A percentile compares a stretch with the other conserved stretches of the same genome.
These are phyloP conservation scores for Azolla pinnata DNA, from an alignment of 75 land plant genomes.

Conservation along the genomic window DNA sequence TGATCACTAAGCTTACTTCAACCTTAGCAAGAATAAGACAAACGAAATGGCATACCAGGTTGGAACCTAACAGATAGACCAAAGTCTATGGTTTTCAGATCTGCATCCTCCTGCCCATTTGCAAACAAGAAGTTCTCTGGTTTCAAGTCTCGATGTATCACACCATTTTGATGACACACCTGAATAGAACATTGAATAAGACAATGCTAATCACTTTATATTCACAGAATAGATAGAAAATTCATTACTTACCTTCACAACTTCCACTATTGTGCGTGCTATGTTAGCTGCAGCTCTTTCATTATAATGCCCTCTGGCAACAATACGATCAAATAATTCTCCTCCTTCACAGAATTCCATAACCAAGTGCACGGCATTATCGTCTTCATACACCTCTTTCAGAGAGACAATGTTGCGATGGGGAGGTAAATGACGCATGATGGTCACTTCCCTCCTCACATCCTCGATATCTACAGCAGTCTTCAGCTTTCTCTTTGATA, in stretches of 20 bases:
- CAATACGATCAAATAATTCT: conserved; percentile 64
- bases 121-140: too few relatives aligned
- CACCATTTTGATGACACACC: too few relatives aligned
- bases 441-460: conserved; percentile 72
- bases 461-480: conserved; percentile 69
- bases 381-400: conserved; percentile 65
- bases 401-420: conserved; percentile 67
- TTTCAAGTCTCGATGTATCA: too few relatives aligned
- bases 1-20: too few relatives aligned
- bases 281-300: conserved; percentile 73
- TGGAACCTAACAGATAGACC: too few relatives aligned
- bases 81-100: too few relatives aligned
- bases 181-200: too few relatives aligned
- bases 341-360: conserved; percentile 91
- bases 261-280: conserved; percentile 63
- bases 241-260: conserved; percentile 43
- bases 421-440: conserved; percentile 66
- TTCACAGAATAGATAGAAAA: too few relatives aligned
- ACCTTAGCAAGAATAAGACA: too few relatives aligned
- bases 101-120: too few relatives aligned
- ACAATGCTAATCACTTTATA: too few relatives aligned
- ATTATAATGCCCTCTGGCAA: conserved; percentile 64
- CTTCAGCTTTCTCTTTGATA: conserved; percentile 69
- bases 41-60: too few relatives aligned
- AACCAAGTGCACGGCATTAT: conserved; percentile 64